Conservation (phyloP, 2,329 filamentous ascomycete genomes). For the Cadophora malorum region DNA sequence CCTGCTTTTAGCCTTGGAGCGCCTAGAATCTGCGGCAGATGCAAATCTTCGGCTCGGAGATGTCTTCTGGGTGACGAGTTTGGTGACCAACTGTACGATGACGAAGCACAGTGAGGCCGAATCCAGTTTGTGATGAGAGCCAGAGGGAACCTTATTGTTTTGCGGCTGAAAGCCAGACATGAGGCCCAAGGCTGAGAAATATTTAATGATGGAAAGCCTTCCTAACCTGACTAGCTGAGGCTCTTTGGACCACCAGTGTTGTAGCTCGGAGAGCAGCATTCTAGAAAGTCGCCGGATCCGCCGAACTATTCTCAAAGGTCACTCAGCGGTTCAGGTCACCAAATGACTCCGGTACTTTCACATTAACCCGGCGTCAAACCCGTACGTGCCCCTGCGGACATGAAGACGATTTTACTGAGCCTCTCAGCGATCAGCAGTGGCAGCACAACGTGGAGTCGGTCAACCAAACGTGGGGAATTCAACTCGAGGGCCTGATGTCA, state of each 20-base stretch:
- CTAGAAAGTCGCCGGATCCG: neutral
- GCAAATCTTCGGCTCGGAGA: neutral
- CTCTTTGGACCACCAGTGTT: neutral
- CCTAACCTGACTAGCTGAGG: neutral
- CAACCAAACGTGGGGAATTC: constrained; percentile 2
- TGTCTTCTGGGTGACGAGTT: neutral
- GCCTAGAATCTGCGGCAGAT: neutral
- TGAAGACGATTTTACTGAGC: neutral
- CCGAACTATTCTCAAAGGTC: neutral
- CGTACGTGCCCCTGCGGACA: constrained; percentile 1
- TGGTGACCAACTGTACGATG: neutral
- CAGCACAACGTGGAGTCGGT: neutral
- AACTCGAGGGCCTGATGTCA: neutral
- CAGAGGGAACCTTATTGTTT: no score
- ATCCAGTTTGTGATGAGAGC: neutral
- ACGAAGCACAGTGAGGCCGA: neutral
- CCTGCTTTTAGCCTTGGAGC: neutral
- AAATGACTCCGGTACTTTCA: neutral
- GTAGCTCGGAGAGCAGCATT: neutral
- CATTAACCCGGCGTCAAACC: neutral
- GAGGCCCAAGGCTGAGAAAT: neutral
- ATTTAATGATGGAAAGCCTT: neutral
- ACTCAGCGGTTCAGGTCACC: constrained; percentile 7
- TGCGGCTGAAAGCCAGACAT: neutral
- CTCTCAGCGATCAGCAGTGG: neutral